These are phyloP conservation scores for Populus hybrid DNA, from an alignment of 441 rosid genomes.

Conservation along the genomic window DNA sequence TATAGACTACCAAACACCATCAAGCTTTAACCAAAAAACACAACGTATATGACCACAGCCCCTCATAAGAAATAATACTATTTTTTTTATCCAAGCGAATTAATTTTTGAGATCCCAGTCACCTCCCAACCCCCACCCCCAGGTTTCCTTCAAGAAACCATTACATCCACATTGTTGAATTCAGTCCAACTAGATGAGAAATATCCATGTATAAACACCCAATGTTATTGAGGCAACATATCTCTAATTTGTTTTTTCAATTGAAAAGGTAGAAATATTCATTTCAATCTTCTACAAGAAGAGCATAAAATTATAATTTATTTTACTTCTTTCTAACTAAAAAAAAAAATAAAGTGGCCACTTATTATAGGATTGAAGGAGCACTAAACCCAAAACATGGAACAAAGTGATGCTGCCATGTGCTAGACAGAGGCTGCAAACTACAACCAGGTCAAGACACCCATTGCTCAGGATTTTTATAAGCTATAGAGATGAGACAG, in stretches of 20 bases:
- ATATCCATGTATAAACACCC: neutral
- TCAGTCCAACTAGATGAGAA: neutral
- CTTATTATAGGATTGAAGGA: too few relatives aligned
- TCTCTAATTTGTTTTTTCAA: too few relatives aligned
- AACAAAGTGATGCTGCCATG: neutral
- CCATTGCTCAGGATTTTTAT: too few relatives aligned
- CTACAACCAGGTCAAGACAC: neutral
- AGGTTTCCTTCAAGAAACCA: neutral
- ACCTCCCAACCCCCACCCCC: neutral
- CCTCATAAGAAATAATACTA: neutral
- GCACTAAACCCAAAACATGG: too few relatives aligned
- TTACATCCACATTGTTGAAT: neutral
- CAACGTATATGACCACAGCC: neutral
- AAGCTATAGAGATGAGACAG: neutral
- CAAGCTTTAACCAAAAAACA: neutral
- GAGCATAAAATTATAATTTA: too few relatives aligned
- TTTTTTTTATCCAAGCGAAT: neutral
- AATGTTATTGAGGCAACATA: neutral
- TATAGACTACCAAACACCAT: constrained; percentile 5
- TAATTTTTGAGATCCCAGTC: neutral
- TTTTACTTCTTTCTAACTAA: too few relatives aligned
- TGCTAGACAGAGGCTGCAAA: neutral
- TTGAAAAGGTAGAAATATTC: too few relatives aligned
- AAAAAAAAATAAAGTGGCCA: too few relatives aligned
- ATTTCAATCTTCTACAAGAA: too few relatives aligned